phyloP scores from a whole-genome alignment of 176 grass and related monocot genomes.

The Lolium rigidum region DNA sequence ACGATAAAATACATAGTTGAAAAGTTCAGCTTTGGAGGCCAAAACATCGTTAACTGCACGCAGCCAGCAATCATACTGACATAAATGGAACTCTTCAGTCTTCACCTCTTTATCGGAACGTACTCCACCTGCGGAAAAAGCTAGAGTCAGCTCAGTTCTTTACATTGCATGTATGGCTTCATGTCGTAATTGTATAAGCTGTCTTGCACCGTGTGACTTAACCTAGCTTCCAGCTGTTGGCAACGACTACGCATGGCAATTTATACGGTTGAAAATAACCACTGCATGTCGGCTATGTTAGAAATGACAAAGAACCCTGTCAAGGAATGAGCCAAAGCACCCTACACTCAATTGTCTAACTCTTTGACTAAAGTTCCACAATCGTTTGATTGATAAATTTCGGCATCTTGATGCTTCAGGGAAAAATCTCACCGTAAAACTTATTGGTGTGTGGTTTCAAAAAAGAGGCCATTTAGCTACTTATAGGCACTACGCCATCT shows the following conservation, averaged over 20 bases:
- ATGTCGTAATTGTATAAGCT: constrained; percentile 17
- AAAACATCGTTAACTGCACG: constrained; percentile 25
- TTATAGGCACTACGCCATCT: too few relatives aligned
- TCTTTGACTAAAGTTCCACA: not conserved
- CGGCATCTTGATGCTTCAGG: too few relatives aligned
- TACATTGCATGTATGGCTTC: not conserved
- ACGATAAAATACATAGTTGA: not conserved
- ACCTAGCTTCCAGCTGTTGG: constrained; percentile 22
- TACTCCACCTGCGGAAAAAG: not conserved
- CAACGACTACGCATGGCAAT: constrained; percentile 10
- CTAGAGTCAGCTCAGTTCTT: constrained; percentile 17
- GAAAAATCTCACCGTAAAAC: too few relatives aligned
- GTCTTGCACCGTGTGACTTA: not conserved
- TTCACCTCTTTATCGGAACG: constrained; percentile 12
- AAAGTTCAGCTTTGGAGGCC: not conserved
- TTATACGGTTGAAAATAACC: not conserved
- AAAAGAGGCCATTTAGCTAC: too few relatives aligned
- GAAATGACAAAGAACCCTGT: not conserved
- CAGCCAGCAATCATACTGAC: constrained; percentile 27
- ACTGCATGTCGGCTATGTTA: not conserved
- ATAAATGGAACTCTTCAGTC: constrained; percentile 43
- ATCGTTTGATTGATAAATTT: not conserved
- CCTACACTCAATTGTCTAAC: constrained; percentile 8
- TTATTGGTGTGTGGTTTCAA: too few relatives aligned
- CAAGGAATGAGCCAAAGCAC: not conserved